Evolutionary conservation across 306 rosid genomes (phyloP).

Genomic region (Calophaca sinica): DNA sequence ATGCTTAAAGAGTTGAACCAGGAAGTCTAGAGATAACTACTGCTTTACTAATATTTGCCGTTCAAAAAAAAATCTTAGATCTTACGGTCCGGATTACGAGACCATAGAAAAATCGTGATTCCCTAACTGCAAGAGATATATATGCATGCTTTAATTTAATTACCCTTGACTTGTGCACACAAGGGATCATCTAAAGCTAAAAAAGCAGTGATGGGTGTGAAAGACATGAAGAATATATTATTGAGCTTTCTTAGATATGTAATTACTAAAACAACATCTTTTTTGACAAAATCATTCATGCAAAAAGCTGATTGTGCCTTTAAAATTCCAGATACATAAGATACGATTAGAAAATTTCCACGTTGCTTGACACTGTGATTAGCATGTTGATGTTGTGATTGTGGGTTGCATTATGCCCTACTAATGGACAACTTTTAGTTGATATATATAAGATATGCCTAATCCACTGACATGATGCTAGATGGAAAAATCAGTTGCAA

Average conservation of each 20-base stretch:
- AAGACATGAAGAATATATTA: slow-evolving; percentile 58
- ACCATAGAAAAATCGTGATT: too few species aligned
- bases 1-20: too few species aligned
- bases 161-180: slow-evolving; percentile 42
- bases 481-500: slow-evolving; percentile 37
- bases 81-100: too few species aligned
- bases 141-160: too few species aligned
- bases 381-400: slow-evolving; percentile 51
- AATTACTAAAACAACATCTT: slow-evolving; percentile 40
- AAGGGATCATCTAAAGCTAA: slow-evolving; percentile 45
- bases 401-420: slow-evolving; percentile 66
- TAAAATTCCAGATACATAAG: slow-evolving; percentile 24
- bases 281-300: slow-evolving; percentile 50
- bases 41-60: too few species aligned
- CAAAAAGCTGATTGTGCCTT: slow-evolving; percentile 36
- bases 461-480: slow-evolving; percentile 43
- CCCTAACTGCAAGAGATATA: too few species aligned
- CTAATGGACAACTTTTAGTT: slow-evolving; percentile 43
- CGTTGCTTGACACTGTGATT: slow-evolving; percentile 45
- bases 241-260: slow-evolving; percentile 43
- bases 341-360: slow-evolving; percentile 42
- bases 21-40: too few species aligned
- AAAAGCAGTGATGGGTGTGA: slow-evolving; percentile 50
- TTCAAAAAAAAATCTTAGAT: too few species aligned
- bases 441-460: slow-evolving; percentile 42